Evolutionary conservation across 495 filamentous ascomycete species (phyloP), one percentile per base, ranked within the genome.

Genomic region (Penicillium ucsense): DNA sequence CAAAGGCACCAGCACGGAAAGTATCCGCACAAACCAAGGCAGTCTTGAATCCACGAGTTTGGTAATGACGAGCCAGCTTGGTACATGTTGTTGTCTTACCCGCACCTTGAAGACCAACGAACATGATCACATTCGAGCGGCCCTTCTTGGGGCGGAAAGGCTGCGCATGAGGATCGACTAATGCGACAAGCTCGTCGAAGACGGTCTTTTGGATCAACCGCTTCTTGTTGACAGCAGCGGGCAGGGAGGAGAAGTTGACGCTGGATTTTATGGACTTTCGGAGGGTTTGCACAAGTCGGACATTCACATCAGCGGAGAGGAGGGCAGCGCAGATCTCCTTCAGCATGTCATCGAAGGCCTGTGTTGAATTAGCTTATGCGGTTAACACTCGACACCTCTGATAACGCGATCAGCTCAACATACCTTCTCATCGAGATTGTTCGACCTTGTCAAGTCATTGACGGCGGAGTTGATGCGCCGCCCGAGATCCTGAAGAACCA

Each of bases 1-100:
- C 92, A 57, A 97, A 99, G 37, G 92, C 92, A 67, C 92, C 92
- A 31, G 92, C 92, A 60, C 92, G 87, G 73, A 99, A 99, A 33
- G 92, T 99, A 68, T 99, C 92, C 45, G 92, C 92, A 66, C 92
- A 99, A 30, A 99, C 94, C 6, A 99, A 76, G 54, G 90, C 92
- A 7, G 88, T 80, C 63, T 88, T 89, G 80, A 99, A 95, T 8
- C 92, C 94, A 35, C 92, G 82, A 30, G 83, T 85, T 62, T 94
- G 86, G 69, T 97, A 99, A 73, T 94, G 89, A 46, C 94, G 75
- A 34, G 92, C 92, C 35, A 99, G 76, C 66, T 99, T 99, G 31
- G 92, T 99, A 75, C 92, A 99, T 1, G 90, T 91, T 1, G 92
- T 99, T 6, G 92, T 99, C 65, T 99, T 99, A 61, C 92, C 92